phyloP scores from a whole-genome alignment of 345 rosid species.

The Eucalyptus leucophloia region DNA sequence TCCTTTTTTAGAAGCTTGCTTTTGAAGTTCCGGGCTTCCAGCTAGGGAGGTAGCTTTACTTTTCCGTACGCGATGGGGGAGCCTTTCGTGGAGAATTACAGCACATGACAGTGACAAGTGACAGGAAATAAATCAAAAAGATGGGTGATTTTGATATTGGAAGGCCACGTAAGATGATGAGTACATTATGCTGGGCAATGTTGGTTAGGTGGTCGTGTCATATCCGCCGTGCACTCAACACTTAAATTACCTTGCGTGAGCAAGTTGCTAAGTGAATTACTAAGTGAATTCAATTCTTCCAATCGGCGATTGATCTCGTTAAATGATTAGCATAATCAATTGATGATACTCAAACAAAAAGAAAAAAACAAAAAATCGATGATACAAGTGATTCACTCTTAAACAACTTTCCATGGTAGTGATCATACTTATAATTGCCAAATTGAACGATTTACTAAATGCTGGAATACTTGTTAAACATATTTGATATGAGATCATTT shows the following conservation, averaged over 20 bases:
- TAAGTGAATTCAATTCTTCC: no score
- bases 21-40: background rate
- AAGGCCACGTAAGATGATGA: background rate
- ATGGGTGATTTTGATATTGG: background rate
- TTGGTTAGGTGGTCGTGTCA: background rate
- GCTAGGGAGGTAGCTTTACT: background rate
- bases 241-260: background rate
- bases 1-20: background rate
- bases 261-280: background rate
- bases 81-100: background rate
- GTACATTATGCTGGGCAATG: background rate
- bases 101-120: background rate
- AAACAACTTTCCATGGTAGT: no score
- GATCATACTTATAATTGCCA: no score
- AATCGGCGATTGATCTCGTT: fast-evolving
- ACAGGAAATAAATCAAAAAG: background rate
- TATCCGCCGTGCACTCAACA: fast-evolving
- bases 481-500: no score
- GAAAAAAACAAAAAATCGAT: no score
- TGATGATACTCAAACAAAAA: no score
- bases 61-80: background rate
- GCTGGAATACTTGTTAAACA: no score
- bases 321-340: background rate
- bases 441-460: no score
- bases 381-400: no score